A percentile compares a stretch with the other conserved stretches of the same genome.
Conservation (phyloP, 768 basidiomycete genomes). For the Serendipita vermifera region DNA sequence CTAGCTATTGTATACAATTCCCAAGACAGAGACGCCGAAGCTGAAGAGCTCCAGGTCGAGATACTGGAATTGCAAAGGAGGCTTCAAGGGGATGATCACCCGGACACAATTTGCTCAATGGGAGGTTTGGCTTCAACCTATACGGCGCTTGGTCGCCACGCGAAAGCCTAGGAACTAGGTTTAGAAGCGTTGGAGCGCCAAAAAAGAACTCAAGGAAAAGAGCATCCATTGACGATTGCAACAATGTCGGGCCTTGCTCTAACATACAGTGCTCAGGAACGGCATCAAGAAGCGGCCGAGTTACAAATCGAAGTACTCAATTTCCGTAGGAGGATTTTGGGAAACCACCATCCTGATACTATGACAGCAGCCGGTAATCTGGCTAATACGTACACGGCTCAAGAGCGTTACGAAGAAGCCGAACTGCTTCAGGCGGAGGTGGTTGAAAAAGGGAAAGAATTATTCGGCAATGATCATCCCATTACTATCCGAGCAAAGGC, state of each 20-base stretch:
- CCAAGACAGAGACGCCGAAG: too few relatives aligned
- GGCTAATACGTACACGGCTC: not conserved
- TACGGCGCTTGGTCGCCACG: not conserved
- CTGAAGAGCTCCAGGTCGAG: too few relatives aligned
- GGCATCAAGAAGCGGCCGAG: not conserved
- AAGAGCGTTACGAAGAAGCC: not conserved
- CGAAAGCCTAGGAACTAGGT: not conserved
- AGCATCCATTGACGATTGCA: not conserved
- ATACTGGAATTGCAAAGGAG: too few relatives aligned
- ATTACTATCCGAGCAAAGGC: not conserved
- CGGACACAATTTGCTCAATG: not conserved
- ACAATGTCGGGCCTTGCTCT: not conserved
- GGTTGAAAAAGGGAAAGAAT: not conserved
- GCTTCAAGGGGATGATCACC: too few relatives aligned
- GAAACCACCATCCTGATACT: not conserved
- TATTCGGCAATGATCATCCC: not conserved
- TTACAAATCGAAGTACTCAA: not conserved
- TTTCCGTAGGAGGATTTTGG: not conserved
- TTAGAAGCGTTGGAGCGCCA: not conserved
- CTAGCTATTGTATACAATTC: too few relatives aligned
- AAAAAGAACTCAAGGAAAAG: not conserved
- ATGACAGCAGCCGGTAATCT: not conserved
- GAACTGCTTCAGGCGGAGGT: not conserved
- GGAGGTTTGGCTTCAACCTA: not conserved
- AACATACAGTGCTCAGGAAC: not conserved